Evolutionary conservation across 106 monocot species (phyloP).

Genomic region (Allium fistulosum): DNA sequence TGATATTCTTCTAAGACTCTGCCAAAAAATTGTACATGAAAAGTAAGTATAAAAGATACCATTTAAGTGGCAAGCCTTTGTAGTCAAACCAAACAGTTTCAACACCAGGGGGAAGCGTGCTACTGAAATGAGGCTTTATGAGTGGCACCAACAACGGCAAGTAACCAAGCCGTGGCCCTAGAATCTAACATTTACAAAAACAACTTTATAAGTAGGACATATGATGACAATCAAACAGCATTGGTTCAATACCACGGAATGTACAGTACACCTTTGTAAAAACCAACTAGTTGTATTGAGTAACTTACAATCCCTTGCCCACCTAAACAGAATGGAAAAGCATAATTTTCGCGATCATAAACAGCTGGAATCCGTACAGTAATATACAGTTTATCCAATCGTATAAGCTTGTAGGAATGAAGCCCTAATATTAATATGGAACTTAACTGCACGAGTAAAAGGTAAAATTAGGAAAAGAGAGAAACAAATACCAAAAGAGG

Average conservation of each 20-base stretch:
- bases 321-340: no score
- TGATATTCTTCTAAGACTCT: no score
- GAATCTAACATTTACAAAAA: slow-evolving; percentile 33
- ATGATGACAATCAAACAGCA: neutral
- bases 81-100: slow-evolving; percentile 98
- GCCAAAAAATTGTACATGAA: no score
- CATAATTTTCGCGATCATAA: no score
- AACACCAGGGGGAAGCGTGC: slow-evolving; percentile 69
- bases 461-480: neutral
- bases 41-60: slow-evolving; percentile 24
- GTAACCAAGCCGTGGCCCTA: slow-evolving; percentile 76
- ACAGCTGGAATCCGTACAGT: no score
- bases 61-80: slow-evolving; percentile 86
- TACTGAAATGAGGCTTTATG: slow-evolving; percentile 81
- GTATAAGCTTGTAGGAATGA: no score
- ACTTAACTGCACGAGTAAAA: neutral
- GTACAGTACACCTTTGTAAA: no score
- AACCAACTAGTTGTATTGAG: no score
- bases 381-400: no score
- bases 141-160: slow-evolving; percentile 64
- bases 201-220: neutral
- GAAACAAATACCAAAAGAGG: slow-evolving; percentile 52
- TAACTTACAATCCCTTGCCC: no score
- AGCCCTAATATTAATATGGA: no score
- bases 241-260: neutral